A percentile compares a stretch with the other conserved stretches of the same genome.
These are phyloP conservation scores for Schwanniomyces etchellsii DNA, from an alignment of 1,139 yeast genomes.

Conservation along the genomic window DNA sequence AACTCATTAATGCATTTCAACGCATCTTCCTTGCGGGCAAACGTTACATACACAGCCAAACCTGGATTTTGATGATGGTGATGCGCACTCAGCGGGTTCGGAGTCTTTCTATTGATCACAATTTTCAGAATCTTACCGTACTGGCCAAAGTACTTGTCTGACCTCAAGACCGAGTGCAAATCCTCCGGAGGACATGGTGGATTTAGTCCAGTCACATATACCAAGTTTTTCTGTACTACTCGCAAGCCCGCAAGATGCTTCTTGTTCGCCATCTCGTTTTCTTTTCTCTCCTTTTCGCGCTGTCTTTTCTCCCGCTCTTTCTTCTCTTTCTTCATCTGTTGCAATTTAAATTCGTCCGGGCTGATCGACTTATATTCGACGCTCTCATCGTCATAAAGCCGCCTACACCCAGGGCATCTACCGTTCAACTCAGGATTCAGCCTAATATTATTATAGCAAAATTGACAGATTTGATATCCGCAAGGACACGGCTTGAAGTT, in stretches of 20 bases:
- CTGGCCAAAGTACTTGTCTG: conserved; percentile 95
- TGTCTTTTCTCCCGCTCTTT: conserved; percentile 84
- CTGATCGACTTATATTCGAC: conserved; percentile 83
- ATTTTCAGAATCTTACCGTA: conserved; percentile 94
- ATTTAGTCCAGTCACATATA: conserved; percentile 91
- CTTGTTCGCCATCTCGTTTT: conserved; percentile 80
- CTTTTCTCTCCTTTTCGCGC: conserved; percentile 87
- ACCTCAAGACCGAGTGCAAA: conserved; percentile 73
- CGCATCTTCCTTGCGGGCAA: conserved; percentile 90
- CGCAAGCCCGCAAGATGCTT: conserved; percentile 96
- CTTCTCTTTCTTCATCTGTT: conserved; percentile 73
- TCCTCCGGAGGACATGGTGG: conserved; percentile 91
- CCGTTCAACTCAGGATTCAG: conserved; percentile 95
- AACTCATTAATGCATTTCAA: conserved; percentile 87
- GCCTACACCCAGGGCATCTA: conserved; percentile 95
- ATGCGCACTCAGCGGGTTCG: conserved; percentile 29
- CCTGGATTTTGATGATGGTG: conserved; percentile 60
- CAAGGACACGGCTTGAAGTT: conserved; percentile 99
- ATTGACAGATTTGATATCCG: conserved; percentile 97
- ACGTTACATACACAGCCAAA: conserved; percentile 93
- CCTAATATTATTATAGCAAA: conserved; percentile 93
- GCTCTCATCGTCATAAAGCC: conserved; percentile 87
- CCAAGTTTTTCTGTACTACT: conserved; percentile 95
- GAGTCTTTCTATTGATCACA: conserved; percentile 80
- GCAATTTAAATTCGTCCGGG: conserved; percentile 77